Conservation (phyloP, 495 filamentous ascomycete species). For the Xylaria grammica region DNA sequence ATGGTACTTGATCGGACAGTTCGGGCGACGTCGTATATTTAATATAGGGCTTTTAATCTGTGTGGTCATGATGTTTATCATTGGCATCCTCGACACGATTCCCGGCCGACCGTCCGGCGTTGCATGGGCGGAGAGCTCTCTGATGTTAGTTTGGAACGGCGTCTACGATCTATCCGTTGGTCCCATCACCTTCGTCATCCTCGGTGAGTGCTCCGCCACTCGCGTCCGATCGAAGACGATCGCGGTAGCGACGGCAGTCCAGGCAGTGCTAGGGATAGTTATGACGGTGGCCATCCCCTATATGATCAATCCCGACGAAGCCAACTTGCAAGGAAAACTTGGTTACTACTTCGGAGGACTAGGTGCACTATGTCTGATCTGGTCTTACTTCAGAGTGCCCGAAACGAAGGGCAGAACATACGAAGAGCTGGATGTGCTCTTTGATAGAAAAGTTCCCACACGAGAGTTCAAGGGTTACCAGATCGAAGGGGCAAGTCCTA, state of each 20-base stretch:
- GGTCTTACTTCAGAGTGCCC: slow-evolving; percentile 63
- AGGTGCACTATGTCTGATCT: slow-evolving; percentile 47
- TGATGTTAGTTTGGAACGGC: slow-evolving; percentile 64
- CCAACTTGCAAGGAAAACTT: slow-evolving; percentile 67
- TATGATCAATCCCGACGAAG: slow-evolving; percentile 69
- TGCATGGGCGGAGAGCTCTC: slow-evolving; percentile 57
- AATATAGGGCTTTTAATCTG: slow-evolving; percentile 53
- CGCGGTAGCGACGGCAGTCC: slow-evolving; percentile 63
- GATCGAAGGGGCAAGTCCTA: slow-evolving; percentile 32
- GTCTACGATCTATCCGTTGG: slow-evolving; percentile 63
- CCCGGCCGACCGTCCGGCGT: slow-evolving; percentile 49
- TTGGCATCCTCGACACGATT: slow-evolving; percentile 64
- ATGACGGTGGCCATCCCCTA: slow-evolving; percentile 70
- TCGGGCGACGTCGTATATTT: slow-evolving; percentile 62
- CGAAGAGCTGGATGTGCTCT: slow-evolving; percentile 61
- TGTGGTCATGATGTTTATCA: slow-evolving; percentile 57
- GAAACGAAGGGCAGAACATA: slow-evolving; percentile 65
- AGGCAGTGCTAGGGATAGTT: slow-evolving; percentile 62
- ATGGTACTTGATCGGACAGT: slow-evolving; percentile 58
- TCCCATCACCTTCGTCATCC: slow-evolving; percentile 65
- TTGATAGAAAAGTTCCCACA: slow-evolving; percentile 58
- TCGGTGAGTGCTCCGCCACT: slow-evolving; percentile 63
- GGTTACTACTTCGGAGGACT: slow-evolving; percentile 72
- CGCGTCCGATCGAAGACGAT: slow-evolving; percentile 67
- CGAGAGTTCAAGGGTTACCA: slow-evolving; percentile 52